Evolutionary conservation across 129 eudicot species (phyloP).

Genomic region (Arctium minus): DNA sequence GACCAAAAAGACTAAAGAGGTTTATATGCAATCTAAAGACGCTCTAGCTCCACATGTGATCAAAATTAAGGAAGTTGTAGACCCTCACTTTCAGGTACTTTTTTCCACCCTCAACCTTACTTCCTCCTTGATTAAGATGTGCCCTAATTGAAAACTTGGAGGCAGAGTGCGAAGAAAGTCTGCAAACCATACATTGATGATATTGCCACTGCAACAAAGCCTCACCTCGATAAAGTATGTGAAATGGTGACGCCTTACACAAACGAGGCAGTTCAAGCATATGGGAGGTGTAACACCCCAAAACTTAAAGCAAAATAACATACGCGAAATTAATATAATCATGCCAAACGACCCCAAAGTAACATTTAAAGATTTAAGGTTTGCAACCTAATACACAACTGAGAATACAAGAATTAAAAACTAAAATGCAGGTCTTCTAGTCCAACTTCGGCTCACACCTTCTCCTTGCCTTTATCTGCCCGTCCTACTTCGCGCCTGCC

Average conservation of each 20-base stretch:
- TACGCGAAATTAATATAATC: too few relatives aligned
- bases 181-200: slow-evolving; percentile 70
- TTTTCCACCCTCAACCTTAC: not conserved
- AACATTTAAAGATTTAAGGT: too few relatives aligned
- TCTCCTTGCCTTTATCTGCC: too few relatives aligned
- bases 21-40: slow-evolving; percentile 45
- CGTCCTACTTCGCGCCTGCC: too few relatives aligned
- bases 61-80: slow-evolving; percentile 46
- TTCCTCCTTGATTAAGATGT: not conserved
- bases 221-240: slow-evolving; percentile 60
- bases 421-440: too few relatives aligned
- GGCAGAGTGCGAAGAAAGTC: slow-evolving; percentile 52
- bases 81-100: slow-evolving; percentile 64
- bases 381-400: too few relatives aligned
- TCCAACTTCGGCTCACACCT: too few relatives aligned
- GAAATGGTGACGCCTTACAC: slow-evolving; percentile 58
- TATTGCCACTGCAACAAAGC: slow-evolving; percentile 57
- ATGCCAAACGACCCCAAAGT: too few relatives aligned
- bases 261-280: slow-evolving; percentile 41
- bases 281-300: slow-evolving; percentile 24
- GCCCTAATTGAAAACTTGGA: slow-evolving; percentile 16
- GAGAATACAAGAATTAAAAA: too few relatives aligned
- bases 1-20: slow-evolving; percentile 34
- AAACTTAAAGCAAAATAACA: too few relatives aligned
- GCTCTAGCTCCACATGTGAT: slow-evolving; percentile 44